phyloP scores from a whole-genome alignment of 305 asterid species.

The Fraxinus xanthoxyloides region DNA sequence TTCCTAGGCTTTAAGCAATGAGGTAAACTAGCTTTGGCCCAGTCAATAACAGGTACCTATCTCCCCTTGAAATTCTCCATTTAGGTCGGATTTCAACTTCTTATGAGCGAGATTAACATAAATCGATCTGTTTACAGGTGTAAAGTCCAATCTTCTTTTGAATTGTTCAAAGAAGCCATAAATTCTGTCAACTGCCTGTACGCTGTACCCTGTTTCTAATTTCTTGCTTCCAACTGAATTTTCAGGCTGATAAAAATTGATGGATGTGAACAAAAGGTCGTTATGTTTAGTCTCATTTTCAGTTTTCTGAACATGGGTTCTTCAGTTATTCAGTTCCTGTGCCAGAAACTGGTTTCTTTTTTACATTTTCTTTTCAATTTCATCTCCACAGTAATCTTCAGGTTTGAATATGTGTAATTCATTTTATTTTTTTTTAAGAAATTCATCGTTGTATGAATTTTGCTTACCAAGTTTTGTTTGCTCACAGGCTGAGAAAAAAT shows the following conservation, averaged over 20 bases:
- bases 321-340: conserved; percentile 28
- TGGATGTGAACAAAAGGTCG: conserved; percentile 12
- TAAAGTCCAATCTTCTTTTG: conserved; percentile 42
- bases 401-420: conserved; percentile 28
- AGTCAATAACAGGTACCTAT: conserved; percentile 62
- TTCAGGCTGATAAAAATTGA: conserved; percentile 18
- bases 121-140: conserved; percentile 39
- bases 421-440: neutral
- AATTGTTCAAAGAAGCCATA: conserved; percentile 53
- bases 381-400: conserved; percentile 42
- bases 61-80: conserved; percentile 44
- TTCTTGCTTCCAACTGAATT: conserved; percentile 39
- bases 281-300: conserved; percentile 6
- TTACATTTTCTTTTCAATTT: conserved; percentile 39
- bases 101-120: conserved; percentile 21
- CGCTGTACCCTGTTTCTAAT: conserved; percentile 17
- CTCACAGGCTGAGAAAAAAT: conserved; percentile 37
- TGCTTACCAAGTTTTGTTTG: neutral
- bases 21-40: conserved; percentile 11
- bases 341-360: conserved; percentile 36
- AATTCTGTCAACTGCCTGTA: conserved; percentile 24
- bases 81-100: conserved; percentile 76
- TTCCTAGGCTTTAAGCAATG: conserved; percentile 3
- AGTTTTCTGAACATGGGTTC: conserved; percentile 46
- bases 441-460: neutral